phyloP scores from a whole-genome alignment of 2,329 filamentous ascomycete species.

The Biscogniauxia marginata region DNA sequence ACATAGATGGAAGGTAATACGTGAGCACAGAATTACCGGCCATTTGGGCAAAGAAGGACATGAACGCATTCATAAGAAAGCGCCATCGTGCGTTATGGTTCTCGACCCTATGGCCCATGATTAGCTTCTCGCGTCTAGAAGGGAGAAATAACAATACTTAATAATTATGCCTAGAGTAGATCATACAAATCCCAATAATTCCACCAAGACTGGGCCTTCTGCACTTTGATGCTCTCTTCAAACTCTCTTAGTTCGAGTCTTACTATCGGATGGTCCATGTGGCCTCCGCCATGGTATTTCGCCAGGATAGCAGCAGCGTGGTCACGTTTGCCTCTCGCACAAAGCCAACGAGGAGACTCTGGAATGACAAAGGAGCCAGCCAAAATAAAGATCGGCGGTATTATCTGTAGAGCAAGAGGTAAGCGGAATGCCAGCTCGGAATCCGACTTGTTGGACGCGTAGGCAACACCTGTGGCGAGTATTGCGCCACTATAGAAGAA shows the following conservation, averaged over 20 bases:
- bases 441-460: conserved; percentile 11
- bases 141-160: too few relatives aligned
- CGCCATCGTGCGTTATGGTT: conserved; percentile 23
- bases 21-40: conserved; percentile 8
- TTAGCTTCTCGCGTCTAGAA: background rate
- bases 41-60: conserved; percentile 7
- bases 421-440: conserved; percentile 31
- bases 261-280: conserved; percentile 36
- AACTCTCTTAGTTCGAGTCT: conserved; percentile 42
- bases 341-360: conserved; percentile 43
- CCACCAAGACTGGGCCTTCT: conserved; percentile 24
- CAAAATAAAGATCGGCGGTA: conserved; percentile 38
- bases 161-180: too few relatives aligned
- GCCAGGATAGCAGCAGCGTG: conserved; percentile 36
- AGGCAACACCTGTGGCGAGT: conserved; percentile 43
- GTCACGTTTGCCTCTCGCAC: conserved; percentile 37
- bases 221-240: conserved; percentile 34
- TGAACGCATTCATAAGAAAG: conserved; percentile 14
- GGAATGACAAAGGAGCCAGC: conserved; percentile 37
- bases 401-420: conserved; percentile 38
- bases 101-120: conserved; percentile 7
- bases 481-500: conserved; percentile 40
- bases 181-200: conserved; percentile 28
- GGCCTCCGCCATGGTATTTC: conserved; percentile 33
- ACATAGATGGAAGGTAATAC: conserved; percentile 18